Conservation (phyloP, 2,329 filamentous ascomycete genomes). For the Sclerotinia glacialis region DNA sequence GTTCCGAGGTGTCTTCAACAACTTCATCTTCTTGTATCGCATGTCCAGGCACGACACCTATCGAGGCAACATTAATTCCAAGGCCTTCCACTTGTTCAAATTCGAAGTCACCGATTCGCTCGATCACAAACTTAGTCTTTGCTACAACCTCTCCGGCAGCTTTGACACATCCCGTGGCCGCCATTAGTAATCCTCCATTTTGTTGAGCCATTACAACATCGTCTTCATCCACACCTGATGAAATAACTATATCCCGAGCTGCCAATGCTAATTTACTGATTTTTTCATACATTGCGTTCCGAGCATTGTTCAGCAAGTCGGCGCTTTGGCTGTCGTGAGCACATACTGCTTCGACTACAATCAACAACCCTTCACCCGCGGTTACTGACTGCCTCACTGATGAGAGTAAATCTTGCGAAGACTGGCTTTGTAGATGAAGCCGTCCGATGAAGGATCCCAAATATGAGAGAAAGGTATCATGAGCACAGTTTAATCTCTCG, state of each 20-base stretch:
- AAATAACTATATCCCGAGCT: constrained; percentile 74
- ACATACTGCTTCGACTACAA: constrained; percentile 78
- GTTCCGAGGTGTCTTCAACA: constrained; percentile 12
- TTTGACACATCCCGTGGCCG: constrained; percentile 83
- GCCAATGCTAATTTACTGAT: constrained; percentile 78
- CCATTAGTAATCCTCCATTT: constrained; percentile 69
- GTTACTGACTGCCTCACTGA: constrained; percentile 81
- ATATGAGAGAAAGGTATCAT: constrained; percentile 86
- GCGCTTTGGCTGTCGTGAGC: constrained; percentile 69
- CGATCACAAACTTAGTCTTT: constrained; percentile 80
- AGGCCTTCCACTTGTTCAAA: constrained; percentile 56
- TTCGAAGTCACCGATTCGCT: constrained; percentile 88
- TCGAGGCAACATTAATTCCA: constrained; percentile 48
- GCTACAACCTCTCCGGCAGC: constrained; percentile 88
- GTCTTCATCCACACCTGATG: constrained; percentile 62
- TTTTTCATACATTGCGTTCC: constrained; percentile 72
- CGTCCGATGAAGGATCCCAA: constrained; percentile 89
- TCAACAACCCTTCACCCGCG: constrained; percentile 75
- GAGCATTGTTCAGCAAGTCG: constrained; percentile 64
- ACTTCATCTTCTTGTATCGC: constrained; percentile 32
- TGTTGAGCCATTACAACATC: constrained; percentile 79
- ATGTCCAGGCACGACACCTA: constrained; percentile 38
- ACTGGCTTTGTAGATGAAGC: constrained; percentile 88
- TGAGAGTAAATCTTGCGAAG: constrained; percentile 74
- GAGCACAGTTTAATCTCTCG: constrained; percentile 72